Base-by-base conservation (phyloP, 306 rosid genomes). In the Rosa multiflora region DNA sequence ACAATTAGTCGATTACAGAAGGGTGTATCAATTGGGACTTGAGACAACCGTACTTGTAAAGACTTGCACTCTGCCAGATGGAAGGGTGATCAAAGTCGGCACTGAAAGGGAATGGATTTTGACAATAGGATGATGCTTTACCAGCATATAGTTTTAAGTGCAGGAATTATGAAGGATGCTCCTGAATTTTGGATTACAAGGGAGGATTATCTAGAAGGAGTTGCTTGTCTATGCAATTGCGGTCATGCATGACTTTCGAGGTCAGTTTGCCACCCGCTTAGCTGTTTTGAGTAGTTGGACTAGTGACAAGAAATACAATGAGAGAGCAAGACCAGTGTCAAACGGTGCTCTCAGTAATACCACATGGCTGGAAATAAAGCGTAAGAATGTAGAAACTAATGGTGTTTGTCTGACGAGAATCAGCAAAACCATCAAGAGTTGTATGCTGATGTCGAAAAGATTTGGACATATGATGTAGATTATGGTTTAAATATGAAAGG, bases 121-220 rank as follows among this genome's bases (percentile, higher is more conserved):
- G 99, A 96, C 89, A 96, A 96, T 66, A 89, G 99, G 59, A 96
- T 96, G 99, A 88, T 89, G 99, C 93, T 96, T 82, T 96, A 96
- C 87, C 99, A 96, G 84, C 99, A 96, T 84, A 96, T 96, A 68
- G 99, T 96, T 82, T 85, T 96, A 83, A 96, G 99, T 83, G 98
- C 98, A 83, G 99, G 99, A 76, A 96, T 98, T 89, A 96, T 98
- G 66, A 96, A 96, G 98, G 98, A 96, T 87, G 94, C 99, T 29
- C 98, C 98, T 49, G 98, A 93, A 79, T 96, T 91, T 86, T 96
- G 99, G 99, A 93, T 96, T 73, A 91, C 93, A 87, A 88, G 93
- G 83, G 98, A 93, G 80, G 97, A 96, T 85, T 96, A 96, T 89
- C 96, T 83, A 77, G 99, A 95, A 83, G 99, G 99, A 47, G 14